These are phyloP conservation scores for Phyllosticta citriasiana DNA, from an alignment of 2,329 filamentous ascomycete genomes.

Conservation along the genomic window DNA sequence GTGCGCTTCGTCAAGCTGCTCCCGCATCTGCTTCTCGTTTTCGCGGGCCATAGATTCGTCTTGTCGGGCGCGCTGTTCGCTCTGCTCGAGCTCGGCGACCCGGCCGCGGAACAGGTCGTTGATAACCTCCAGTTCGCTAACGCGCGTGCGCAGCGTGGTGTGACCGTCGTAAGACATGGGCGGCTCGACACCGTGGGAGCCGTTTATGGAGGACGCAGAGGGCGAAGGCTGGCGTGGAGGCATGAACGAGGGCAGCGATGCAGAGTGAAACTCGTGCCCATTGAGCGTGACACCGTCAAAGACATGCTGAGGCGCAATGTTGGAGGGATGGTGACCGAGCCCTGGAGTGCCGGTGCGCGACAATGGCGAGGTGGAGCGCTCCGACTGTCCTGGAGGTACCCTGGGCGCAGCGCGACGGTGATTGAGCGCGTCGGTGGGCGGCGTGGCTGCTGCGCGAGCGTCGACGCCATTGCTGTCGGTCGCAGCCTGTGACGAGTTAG, in stretches of 20 bases:
- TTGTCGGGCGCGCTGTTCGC: slow-evolving; percentile 58
- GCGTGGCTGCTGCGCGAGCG: slow-evolving; percentile 16
- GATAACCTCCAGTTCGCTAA: slow-evolving; percentile 91
- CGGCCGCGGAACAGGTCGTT: slow-evolving; percentile 59
- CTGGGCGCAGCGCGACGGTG: slow-evolving; percentile 61
- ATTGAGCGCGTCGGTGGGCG: slow-evolving; percentile 40
- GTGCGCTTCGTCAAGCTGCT: slow-evolving; percentile 63
- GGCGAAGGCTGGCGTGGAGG: slow-evolving; percentile 44
- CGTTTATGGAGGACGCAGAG: slow-evolving; percentile 46
- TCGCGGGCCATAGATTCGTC: slow-evolving; percentile 50
- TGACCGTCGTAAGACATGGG: slow-evolving; percentile 78
- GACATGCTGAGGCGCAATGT: slow-evolving; percentile 63
- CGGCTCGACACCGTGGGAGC: slow-evolving; percentile 52
- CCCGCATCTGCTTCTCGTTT: slow-evolving; percentile 44
- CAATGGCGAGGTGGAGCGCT: slow-evolving; percentile 67
- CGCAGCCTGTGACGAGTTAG: slow-evolving; percentile 13
- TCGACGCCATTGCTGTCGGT: slow-evolving; percentile 43
- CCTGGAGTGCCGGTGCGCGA: slow-evolving; percentile 71
- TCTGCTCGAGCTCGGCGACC: slow-evolving; percentile 65
- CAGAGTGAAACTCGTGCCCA: slow-evolving; percentile 56
- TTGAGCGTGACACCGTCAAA: slow-evolving; percentile 65
- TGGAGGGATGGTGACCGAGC: slow-evolving; percentile 53
- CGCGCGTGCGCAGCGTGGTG: slow-evolving; percentile 82
- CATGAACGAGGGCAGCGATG: slow-evolving; percentile 34
- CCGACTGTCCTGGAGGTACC: slow-evolving; percentile 59